Evolutionary conservation across 176 grass and related monocot species (phyloP).

Genomic region (Cenchrus purpureus): DNA sequence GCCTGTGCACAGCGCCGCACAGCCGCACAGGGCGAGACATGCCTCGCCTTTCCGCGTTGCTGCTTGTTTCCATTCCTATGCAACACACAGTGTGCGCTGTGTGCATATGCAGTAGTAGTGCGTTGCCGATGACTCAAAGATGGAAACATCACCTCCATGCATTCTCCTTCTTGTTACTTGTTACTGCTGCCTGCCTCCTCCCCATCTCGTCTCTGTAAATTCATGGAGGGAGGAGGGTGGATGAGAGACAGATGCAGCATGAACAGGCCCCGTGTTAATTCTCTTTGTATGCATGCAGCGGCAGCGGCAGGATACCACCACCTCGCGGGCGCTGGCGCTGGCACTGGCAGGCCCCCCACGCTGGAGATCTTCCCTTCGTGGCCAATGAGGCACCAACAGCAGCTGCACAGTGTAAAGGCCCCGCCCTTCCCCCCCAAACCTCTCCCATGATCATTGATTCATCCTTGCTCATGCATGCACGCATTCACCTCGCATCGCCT

Average conservation of each 20-base stretch:
- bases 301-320: conserved; percentile 51
- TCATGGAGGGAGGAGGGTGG: not conserved
- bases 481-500: conserved; percentile 7
- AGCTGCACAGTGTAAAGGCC: conserved; percentile 57
- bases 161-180: not conserved
- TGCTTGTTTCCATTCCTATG: conserved; percentile 30
- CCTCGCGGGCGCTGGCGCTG: conserved; percentile 31
- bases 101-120: conserved; percentile 45
- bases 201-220: not conserved
- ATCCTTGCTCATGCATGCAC: conserved; percentile 16
- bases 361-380: conserved; percentile 97
- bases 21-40: conserved; percentile 64
- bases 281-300: conserved; percentile 62
- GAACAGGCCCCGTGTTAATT: conserved; percentile 53
- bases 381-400: conserved; percentile 72
- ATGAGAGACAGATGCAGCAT: conserved; percentile 8
- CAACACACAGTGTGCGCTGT: conserved; percentile 23
- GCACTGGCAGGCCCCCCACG: conserved; percentile 60
- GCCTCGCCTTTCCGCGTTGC: conserved; percentile 57
- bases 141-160: conserved; percentile 40
- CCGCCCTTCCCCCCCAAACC: no score
- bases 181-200: not conserved
- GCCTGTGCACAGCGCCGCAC: conserved; percentile 43
- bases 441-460: conserved; percentile 37
- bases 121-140: conserved; percentile 51